These are phyloP conservation scores for Grigorovia jiainica DNA, from an alignment of 805 yeast genomes.

Conservation along the genomic window DNA sequence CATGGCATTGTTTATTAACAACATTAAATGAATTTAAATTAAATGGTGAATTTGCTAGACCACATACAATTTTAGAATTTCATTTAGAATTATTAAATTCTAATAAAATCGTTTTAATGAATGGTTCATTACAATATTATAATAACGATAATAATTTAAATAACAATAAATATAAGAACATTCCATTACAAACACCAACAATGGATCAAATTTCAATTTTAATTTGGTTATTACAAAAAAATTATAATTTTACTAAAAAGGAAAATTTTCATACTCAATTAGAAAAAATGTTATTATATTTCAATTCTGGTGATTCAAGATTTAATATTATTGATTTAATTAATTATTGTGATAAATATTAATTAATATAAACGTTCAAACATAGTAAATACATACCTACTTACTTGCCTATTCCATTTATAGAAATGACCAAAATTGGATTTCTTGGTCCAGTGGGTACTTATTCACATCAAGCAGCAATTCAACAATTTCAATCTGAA, in stretches of 20 bases:
- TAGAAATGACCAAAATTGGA: slow-evolving; percentile 38
- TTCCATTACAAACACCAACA: neutral
- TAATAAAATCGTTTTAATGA: slow-evolving; percentile 69
- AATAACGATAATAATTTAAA: neutral
- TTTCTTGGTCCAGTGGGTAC: slow-evolving; percentile 89
- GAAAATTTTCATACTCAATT: no score
- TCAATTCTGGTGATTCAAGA: slow-evolving; percentile 58
- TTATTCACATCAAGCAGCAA: slow-evolving; percentile 77
- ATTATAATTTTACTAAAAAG: neutral
- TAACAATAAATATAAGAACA: neutral
- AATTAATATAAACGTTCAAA: no score
- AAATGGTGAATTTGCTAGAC: slow-evolving; percentile 86
- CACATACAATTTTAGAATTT: slow-evolving; percentile 85
- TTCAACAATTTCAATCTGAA: slow-evolving; percentile 39
- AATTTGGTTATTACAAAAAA: neutral
- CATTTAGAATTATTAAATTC: slow-evolving; percentile 63
- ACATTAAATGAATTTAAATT: slow-evolving; percentile 85
- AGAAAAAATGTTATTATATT: slow-evolving; percentile 48
- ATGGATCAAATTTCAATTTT: neutral
- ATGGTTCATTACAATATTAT: slow-evolving; percentile 59
- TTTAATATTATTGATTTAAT: slow-evolving; percentile 64
- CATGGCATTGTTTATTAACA: slow-evolving; percentile 84
- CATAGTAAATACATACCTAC: neutral
- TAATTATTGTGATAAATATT: slow-evolving; percentile 24
- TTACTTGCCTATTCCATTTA: neutral